Conservation (phyloP, 805 yeast species). For the Zygosaccharomyces gambellarensis region DNA sequence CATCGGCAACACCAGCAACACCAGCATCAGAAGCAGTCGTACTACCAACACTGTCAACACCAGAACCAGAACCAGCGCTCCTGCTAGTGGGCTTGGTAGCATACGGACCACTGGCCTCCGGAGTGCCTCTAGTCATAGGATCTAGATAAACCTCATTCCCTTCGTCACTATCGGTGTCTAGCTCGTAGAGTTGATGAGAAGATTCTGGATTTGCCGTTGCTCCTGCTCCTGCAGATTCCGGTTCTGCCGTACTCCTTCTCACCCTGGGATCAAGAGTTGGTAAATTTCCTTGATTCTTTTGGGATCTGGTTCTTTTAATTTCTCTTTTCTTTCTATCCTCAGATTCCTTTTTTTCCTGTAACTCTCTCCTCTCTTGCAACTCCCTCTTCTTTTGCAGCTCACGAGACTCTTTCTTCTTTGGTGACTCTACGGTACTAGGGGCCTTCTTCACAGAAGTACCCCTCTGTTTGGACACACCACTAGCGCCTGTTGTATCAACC, state of each 20-base stretch:
- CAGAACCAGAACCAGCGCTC: neutral
- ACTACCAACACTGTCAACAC: neutral
- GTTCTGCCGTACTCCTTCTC: neutral
- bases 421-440: no score
- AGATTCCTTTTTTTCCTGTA: neutral
- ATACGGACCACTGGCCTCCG: neutral
- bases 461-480: neutral
- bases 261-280: slow-evolving; percentile 4
- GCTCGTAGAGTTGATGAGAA: neutral
- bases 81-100: neutral
- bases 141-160: neutral
- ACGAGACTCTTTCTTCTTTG: neutral
- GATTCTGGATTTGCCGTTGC: neutral
- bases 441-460: neutral
- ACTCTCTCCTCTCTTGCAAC: neutral
- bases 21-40: neutral
- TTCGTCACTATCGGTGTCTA: neutral
- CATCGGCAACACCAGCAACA: neutral
- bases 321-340: neutral
- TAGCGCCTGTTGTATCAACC: neutral
- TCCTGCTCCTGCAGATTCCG: neutral
- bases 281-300: neutral
- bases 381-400: neutral
- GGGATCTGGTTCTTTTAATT: neutral
- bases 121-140: neutral